Evolutionary conservation across 1,284 basidiomycete species (phyloP).

Genomic region (Leucoagaricus sp.): DNA sequence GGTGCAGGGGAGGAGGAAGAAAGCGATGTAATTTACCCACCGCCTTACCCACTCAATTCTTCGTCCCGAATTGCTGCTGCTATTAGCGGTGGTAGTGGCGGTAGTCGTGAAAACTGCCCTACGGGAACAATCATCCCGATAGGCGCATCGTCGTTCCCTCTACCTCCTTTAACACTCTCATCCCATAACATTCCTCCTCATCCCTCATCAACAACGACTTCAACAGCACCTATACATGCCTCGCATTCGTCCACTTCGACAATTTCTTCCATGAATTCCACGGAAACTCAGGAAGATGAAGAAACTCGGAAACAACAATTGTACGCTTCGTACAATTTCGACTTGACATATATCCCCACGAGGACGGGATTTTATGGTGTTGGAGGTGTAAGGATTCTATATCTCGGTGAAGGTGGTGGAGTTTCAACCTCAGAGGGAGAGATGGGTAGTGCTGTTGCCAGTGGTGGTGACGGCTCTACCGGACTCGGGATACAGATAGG

Average conservation of each 20-base stretch:
- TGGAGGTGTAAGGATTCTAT: constrained; percentile 64
- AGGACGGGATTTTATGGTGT: constrained; percentile 56
- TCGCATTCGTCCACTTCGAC: constrained; percentile 32
- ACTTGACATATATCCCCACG: constrained; percentile 57
- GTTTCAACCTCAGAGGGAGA: background rate
- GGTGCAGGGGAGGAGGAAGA: constrained; percentile 8
- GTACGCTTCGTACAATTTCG: constrained; percentile 55
- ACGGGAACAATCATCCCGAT: background rate
- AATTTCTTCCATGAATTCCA: constrained; percentile 28
- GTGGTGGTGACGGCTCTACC: no score
- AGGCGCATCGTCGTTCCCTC: constrained; percentile 11
- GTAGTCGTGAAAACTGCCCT: no score
- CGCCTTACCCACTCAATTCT: constrained; percentile 7
- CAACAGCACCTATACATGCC: constrained; percentile 35
- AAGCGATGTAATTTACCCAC: constrained; percentile 1
- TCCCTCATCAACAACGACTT: constrained; percentile 11
- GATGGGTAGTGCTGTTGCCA: no score
- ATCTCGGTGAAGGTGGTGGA: constrained; percentile 46
- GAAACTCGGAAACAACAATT: constrained; percentile 30
- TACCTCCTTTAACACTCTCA: background rate
- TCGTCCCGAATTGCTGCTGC: background rate
- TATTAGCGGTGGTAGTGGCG: no score
- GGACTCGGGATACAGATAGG: constrained; percentile 27
- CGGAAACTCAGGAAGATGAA: constrained; percentile 17
- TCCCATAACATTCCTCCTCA: constrained; percentile 1